Percentiles rank a stretch among this genome's conserved stretches.
Evolutionary conservation across 306 rosid genomes (phyloP).

Genomic region (Glycine soja): DNA sequence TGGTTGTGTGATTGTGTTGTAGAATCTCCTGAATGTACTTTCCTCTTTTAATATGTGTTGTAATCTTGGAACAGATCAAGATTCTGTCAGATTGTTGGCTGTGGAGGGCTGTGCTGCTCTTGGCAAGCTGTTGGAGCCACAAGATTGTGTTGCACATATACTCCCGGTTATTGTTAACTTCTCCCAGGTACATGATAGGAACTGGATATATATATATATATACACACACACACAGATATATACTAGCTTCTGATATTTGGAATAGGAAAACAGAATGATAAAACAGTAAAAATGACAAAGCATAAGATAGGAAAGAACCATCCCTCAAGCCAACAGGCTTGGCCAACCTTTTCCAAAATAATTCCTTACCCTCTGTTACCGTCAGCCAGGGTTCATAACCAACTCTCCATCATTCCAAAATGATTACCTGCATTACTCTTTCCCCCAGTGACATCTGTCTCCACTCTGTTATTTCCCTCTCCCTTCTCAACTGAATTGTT

Average conservation of each 20-base stretch:
- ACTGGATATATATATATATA: neutral
- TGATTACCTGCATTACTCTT: too few relatives aligned
- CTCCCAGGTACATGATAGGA: constrained; percentile 76
- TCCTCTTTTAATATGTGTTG: constrained; percentile 2
- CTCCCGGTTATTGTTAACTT: constrained; percentile 95
- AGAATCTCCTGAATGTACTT: constrained; percentile 19
- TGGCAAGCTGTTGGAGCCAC: constrained; percentile 94
- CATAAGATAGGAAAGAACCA: too few relatives aligned
- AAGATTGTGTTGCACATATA: constrained; percentile 91
- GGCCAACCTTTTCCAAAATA: too few relatives aligned
- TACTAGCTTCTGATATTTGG: neutral
- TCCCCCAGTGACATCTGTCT: too few relatives aligned
- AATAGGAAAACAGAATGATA: too few relatives aligned
- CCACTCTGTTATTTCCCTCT: too few relatives aligned
- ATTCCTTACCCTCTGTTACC: too few relatives aligned
- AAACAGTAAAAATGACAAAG: too few relatives aligned
- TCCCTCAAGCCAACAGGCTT: too few relatives aligned
- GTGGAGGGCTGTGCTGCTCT: constrained; percentile 98
- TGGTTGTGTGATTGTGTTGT: constrained; percentile 15
- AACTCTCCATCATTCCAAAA: too few relatives aligned
- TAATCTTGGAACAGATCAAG: constrained; percentile 75
- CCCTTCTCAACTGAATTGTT: too few relatives aligned
- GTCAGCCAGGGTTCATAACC: too few relatives aligned
- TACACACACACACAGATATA: neutral
- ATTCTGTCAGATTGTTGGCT: constrained; percentile 93